A percentile compares a stretch with the other conserved stretches of the same genome.
Conservation (phyloP, 176 grass and related monocot species). For the Cenchrus americanus region DNA sequence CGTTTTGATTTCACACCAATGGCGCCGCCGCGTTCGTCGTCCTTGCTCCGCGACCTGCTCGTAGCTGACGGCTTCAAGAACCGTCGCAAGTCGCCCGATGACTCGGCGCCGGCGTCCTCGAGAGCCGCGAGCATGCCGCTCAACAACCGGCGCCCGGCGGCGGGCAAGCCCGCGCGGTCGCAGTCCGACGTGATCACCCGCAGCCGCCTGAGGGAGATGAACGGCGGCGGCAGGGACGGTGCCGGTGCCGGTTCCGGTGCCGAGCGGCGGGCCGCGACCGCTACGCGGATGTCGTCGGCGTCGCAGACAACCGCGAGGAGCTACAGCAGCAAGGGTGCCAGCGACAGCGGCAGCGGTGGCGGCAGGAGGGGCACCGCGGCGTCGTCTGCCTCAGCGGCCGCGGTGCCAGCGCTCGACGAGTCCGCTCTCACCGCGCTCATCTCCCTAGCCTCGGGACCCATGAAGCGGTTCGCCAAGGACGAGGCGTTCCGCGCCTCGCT, state of each 20-base stretch:
- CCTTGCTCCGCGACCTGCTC: constrained; percentile 56
- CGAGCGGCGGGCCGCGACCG: neutral
- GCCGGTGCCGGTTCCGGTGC: neutral
- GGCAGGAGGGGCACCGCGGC: neutral
- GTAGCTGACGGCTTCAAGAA: constrained; percentile 52
- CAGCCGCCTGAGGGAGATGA: constrained; percentile 25
- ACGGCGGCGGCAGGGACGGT: neutral
- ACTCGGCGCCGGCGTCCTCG: neutral
- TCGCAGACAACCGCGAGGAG: constrained; percentile 24
- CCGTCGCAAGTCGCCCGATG: constrained; percentile 27
- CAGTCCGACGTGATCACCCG: constrained; percentile 52
- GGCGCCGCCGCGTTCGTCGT: constrained; percentile 41
- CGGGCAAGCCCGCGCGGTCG: constrained; percentile 35
- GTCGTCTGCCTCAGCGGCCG: neutral
- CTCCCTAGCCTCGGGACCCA: constrained; percentile 40
- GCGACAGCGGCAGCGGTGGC: neutral
- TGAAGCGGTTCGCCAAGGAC: constrained; percentile 45
- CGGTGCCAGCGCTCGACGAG: constrained; percentile 53
- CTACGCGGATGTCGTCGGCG: constrained; percentile 31
- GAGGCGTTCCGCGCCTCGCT: constrained; percentile 51
- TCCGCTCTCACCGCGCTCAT: constrained; percentile 57
- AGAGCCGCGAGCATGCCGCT: constrained; percentile 46
- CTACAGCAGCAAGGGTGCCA: constrained; percentile 1
- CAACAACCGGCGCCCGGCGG: constrained; percentile 29
- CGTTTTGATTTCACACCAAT: neutral